Conservation (phyloP, 345 rosid genomes). For the Lepidium africanum region DNA sequence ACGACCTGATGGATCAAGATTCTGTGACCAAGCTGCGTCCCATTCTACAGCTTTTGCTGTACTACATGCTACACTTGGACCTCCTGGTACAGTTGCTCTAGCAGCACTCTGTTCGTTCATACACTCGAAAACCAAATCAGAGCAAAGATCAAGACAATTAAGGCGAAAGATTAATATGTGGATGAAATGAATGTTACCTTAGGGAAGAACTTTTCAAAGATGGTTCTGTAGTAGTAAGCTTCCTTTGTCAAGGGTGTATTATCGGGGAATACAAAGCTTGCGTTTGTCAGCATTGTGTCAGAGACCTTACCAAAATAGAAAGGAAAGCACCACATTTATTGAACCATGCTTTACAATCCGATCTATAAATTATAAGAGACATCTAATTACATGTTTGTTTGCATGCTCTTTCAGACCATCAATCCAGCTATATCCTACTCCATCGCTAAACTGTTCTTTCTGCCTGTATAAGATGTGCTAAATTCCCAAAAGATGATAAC, state of each 20-base stretch:
- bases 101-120: slow-evolving; percentile 54
- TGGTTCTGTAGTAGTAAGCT: slow-evolving; percentile 69
- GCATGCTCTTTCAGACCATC: slow-evolving; percentile 83
- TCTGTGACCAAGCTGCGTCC: slow-evolving; percentile 78
- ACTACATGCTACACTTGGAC: slow-evolving; percentile 87
- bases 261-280: slow-evolving; percentile 70
- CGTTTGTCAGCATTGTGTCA: slow-evolving; percentile 65
- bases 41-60: slow-evolving; percentile 84
- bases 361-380: background rate
- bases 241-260: slow-evolving; percentile 80
- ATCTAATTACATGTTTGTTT: slow-evolving; percentile 42
- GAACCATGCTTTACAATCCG: background rate
- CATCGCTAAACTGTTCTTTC: slow-evolving; percentile 89
- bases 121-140: slow-evolving; percentile 17
- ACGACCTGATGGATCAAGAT: slow-evolving; percentile 82
- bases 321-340: background rate
- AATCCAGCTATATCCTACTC: slow-evolving; percentile 88
- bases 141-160: background rate
- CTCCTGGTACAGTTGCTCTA: slow-evolving; percentile 77
- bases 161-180: background rate
- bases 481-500: slow-evolving; percentile 9
- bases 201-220: slow-evolving; percentile 73
- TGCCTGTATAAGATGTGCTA: slow-evolving; percentile 76
- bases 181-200: slow-evolving; percentile 37
- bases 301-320: slow-evolving; percentile 44